Base-by-base conservation (phyloP, 257 asterid genomes). In the Salvia rosmarinus region DNA sequence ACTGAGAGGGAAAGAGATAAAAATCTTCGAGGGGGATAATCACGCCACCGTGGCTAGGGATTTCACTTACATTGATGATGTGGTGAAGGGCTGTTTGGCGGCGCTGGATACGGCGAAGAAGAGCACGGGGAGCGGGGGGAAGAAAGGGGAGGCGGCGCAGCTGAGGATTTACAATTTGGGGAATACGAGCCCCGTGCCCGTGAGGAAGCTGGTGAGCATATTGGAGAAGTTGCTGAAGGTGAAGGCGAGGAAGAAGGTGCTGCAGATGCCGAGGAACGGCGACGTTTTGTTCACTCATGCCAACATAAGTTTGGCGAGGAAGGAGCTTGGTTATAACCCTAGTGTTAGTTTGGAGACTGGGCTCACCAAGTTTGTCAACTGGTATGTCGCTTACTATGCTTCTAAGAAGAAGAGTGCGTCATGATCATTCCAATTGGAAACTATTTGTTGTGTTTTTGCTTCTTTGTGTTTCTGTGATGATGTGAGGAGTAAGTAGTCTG, bases 31-130 rank as follows among this genome's bases (percentile, higher is more conserved):
- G 68, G 92, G 90, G 43, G 73, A 78, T 40, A 65, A 88, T 80
- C 95, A 86, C 47, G 86, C 85, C 1, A 84, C 89, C 1, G 97
- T 90, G 39, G 97, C 94, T 0, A 73, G 97, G 40, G 97, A 90
- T 49, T 90, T 90, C 43, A 90, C 97, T 0, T 90, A 88, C 77
- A 83, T 90, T 64, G 97, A 90, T 80, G 97, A 90, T 70, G 87
- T 90, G 13, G 97, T 88, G 37, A 86, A 82, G 80, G 97, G 97
- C 6, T 90, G 97, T 73, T 76, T 90, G 52, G 88, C 85, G 0
- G 96, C 96, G 0, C 10, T 90, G 28, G 96, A 90, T 61, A 84
- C 93, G 0, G 93, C 91, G 0, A 42, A 77, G 68, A 81, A 80
- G 83, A 90, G 96, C 30, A 90, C 96, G 0, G 96, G 96, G 19